A percentile compares a stretch with the other conserved stretches of the same genome.
Evolutionary conservation across 495 filamentous ascomycete species (phyloP).

Genomic region (Xylaria castorea): DNA sequence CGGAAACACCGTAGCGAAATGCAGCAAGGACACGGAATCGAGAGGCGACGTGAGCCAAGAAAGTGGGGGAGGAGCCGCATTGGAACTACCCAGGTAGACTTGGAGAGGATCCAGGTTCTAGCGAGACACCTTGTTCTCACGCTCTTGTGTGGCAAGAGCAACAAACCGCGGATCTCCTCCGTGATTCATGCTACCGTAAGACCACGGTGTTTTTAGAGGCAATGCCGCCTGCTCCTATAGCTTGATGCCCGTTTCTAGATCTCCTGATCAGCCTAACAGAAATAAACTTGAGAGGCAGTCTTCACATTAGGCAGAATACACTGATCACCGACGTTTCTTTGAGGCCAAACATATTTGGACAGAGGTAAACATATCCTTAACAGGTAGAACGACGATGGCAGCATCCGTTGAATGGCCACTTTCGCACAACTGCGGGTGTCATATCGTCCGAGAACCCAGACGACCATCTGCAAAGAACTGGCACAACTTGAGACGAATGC

Average conservation of each 20-base stretch:
- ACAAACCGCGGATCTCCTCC: conserved; percentile 4
- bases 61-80: conserved; percentile 21
- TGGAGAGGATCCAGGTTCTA: not conserved
- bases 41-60: conserved; percentile 20
- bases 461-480: conserved; percentile 15
- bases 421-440: not conserved
- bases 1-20: conserved; percentile 34
- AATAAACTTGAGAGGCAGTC: conserved; percentile 3
- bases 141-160: not conserved
- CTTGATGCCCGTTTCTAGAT: conserved; percentile 24
- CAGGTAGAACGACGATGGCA: not conserved
- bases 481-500: conserved; percentile 20
- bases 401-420: not conserved
- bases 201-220: not conserved
- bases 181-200: not conserved
- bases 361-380: not conserved
- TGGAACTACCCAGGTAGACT: conserved; percentile 4
- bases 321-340: conserved; percentile 18
- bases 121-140: conserved; percentile 4
- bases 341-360: conserved; percentile 5
- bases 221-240: not conserved
- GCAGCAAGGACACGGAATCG: conserved; percentile 14
- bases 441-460: not conserved
- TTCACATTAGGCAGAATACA: conserved; percentile 17
- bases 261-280: conserved; percentile 22